phyloP scores from a whole-genome alignment of 257 asterid species.

The Solanum chmielewskii region DNA sequence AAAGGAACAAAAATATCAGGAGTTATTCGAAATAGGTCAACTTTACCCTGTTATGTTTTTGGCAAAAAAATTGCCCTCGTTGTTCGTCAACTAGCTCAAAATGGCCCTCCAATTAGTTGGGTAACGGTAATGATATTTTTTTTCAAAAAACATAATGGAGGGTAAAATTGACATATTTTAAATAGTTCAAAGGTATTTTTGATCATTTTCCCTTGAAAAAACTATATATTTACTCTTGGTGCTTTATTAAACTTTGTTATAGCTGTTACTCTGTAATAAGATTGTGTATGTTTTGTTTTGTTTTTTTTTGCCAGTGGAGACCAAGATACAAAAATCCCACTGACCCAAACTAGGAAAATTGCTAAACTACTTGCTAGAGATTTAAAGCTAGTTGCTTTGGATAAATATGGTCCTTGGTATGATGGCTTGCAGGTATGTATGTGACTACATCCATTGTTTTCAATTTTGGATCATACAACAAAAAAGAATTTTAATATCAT shows the following conservation, averaged over 20 bases:
- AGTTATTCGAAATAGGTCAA: not conserved
- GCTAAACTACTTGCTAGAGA: slow-evolving; percentile 5
- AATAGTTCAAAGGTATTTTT: not conserved
- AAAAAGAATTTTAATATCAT: not conserved
- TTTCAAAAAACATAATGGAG: not conserved
- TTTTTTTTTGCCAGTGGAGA: slow-evolving; percentile 7
- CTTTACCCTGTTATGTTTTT: not conserved
- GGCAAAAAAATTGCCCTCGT: not conserved
- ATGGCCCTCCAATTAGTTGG: not conserved
- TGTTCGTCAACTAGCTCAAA: not conserved
- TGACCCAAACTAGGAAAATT: slow-evolving; percentile 10
- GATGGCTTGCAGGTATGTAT: slow-evolving; percentile 17
- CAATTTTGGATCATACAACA: not conserved
- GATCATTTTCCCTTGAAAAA: too few species aligned
- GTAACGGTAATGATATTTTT: not conserved
- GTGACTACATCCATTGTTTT: not conserved
- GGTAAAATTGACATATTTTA: not conserved
- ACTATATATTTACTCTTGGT: not conserved
- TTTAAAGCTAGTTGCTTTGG: not conserved
- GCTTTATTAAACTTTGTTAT: not conserved
- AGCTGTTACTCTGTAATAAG: not conserved
- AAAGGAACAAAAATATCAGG: not conserved
- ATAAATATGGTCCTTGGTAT: slow-evolving; percentile 17
- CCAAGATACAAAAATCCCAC: slow-evolving; percentile 17
- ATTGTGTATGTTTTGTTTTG: not conserved